Percentiles rank a stretch among this genome's conserved stretches.
Evolutionary conservation across 352 stramenopile genomes (phyloP).

Genomic region (Globisporangium paddicum): DNA sequence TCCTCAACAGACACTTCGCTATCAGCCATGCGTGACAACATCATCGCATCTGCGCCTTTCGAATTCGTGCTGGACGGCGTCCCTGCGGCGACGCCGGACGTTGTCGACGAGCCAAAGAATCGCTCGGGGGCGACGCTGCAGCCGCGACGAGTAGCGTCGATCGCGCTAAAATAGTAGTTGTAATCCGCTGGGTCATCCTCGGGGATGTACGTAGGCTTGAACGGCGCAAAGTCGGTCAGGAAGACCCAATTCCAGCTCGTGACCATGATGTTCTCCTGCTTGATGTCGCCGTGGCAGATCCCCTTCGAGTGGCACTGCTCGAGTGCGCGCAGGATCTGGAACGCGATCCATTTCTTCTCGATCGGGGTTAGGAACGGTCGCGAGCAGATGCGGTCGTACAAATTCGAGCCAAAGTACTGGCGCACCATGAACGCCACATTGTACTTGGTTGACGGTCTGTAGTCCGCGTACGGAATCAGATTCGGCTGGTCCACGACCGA

Average conservation of each 20-base stretch:
- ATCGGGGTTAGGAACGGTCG: conserved; percentile 93
- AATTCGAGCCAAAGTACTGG: conserved; percentile 95
- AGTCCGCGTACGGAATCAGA: conserved; percentile 79
- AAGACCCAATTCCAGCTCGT: conserved; percentile 98
- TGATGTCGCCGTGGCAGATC: conserved; percentile 97
- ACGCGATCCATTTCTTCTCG: conserved; percentile 98
- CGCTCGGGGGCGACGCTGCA: conserved; percentile 96
- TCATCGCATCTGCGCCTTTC: conserved; percentile 53
- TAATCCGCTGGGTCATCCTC: conserved; percentile 95
- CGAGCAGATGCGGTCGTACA: conserved; percentile 96
- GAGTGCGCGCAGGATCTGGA: conserved; percentile 94
- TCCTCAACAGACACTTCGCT: conserved; percentile 67
- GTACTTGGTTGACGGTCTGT: conserved; percentile 70
- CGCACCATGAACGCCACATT: conserved; percentile 92
- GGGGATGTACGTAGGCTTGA: conserved; percentile 94
- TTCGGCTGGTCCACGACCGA: conserved; percentile 74
- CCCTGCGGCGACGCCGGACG: conserved; percentile 5
- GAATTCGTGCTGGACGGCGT: conserved; percentile 20
- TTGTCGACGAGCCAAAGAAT: conserved; percentile 40
- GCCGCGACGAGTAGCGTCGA: conserved; percentile 78
- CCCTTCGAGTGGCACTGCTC: conserved; percentile 91
- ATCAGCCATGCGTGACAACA: conserved; percentile 69
- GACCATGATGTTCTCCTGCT: conserved; percentile 98
- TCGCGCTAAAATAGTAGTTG: conserved; percentile 93
- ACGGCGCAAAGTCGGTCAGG: conserved; percentile 95